Conservation (phyloP, 768 basidiomycete species). For the Fomitopsis serialis region DNA sequence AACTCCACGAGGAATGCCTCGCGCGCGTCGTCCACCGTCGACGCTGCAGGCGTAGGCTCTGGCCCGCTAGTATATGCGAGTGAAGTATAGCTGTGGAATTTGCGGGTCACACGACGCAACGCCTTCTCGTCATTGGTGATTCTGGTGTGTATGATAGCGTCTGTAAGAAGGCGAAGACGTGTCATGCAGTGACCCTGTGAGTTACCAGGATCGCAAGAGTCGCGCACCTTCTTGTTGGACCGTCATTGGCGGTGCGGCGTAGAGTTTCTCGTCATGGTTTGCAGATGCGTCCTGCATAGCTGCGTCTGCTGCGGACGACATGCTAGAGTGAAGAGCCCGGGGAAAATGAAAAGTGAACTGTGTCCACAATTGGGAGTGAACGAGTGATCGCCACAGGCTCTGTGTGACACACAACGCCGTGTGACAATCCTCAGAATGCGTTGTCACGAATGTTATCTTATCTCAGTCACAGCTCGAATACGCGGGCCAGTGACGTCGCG, state of each 20-base stretch:
- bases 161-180: slow-evolving; percentile 30
- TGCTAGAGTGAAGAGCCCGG: not conserved
- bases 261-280: slow-evolving; percentile 1
- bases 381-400: no score
- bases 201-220: not conserved
- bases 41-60: slow-evolving; percentile 20
- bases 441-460: not conserved
- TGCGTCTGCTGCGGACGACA: not conserved
- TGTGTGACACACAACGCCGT: no score
- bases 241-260: slow-evolving; percentile 15
- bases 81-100: slow-evolving; percentile 69
- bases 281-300: not conserved
- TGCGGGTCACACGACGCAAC: slow-evolving; percentile 73
- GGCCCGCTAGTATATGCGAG: slow-evolving; percentile 43
- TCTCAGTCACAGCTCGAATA: not conserved
- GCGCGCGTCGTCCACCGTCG: slow-evolving; percentile 59
- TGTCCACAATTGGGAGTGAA: no score
- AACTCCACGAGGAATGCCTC: slow-evolving; percentile 79
- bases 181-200: not conserved
- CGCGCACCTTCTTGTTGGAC: slow-evolving; percentile 26
- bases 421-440: no score
- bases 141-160: slow-evolving; percentile 73
- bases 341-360: no score
- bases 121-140: slow-evolving; percentile 81
- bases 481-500: slow-evolving; percentile 18